Evolutionary conservation across 176 grass and related monocot genomes (phyloP), one percentile per base, ranked within the genome.

Genomic region (Lolium perenne): DNA sequence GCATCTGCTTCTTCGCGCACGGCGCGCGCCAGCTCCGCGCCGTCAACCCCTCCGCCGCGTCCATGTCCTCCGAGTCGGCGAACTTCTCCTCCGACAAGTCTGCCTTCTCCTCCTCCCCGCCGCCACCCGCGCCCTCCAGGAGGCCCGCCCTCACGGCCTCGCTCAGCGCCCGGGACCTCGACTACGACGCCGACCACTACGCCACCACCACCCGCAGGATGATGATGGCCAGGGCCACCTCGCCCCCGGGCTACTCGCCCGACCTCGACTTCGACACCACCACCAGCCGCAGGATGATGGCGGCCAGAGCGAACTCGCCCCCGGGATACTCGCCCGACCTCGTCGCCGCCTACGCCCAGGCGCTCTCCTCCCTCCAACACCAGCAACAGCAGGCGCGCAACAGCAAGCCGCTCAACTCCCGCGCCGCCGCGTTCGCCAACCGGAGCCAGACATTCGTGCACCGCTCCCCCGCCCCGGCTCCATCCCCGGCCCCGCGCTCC

Each of bases 1-100:
- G 93, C 49, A 90, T 94, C 66, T 94, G 93, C 66, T 94, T 94
- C 89, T 94, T 94, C 21, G 93, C 93, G 3, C 93, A 94, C 48
- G 89, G 86, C 9, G 17, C n/a, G 5, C 78, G 89, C 0, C 90
- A 94, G 87, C 93, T 94, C 50, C 90, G 93, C 8, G 78, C 85
- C 1, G 80, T 94, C 23, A 83, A 90, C 59, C 85, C 88, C 15
- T 90, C 93, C 2, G 83, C 92, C 2, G 80, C 81, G 0, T 91
- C 84, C 23, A 82, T 78, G 51, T 70, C 88, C 0, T 87, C 40
- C 40, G 40, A 41, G 3, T 41, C 40, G 3, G 40, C 2, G 40
- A 41, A 2, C 40, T 41, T 35, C 32, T 35, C 32, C 2, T 35
- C 32, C 29, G 29, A 29, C 29, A 29, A 29, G 32, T 35, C 41